Conservation (phyloP, 805 yeast species). For the Dipodascus geniculatus region DNA sequence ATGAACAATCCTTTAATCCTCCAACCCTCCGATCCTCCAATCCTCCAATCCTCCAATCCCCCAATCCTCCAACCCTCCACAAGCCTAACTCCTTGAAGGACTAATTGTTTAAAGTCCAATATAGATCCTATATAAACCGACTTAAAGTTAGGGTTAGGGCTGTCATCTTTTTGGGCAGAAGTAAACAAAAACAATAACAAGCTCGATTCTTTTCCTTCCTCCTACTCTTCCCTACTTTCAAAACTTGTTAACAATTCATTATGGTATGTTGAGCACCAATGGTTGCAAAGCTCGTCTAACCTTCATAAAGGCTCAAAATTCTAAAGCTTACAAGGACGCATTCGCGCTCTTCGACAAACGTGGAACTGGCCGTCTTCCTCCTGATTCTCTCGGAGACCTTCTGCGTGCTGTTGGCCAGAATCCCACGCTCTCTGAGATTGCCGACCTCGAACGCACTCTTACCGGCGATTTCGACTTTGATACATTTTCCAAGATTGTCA, state of each 20-base stretch:
- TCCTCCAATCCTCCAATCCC: too few species aligned
- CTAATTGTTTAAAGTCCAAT: too few species aligned
- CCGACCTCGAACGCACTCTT: conserved; percentile 38
- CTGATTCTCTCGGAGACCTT: conserved; percentile 79
- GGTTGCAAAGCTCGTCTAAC: too few species aligned
- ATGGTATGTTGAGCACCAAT: too few species aligned
- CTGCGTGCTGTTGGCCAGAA: conserved; percentile 96
- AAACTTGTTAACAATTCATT: background rate
- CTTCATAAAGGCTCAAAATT: conserved; percentile 13
- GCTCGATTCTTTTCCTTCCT: background rate
- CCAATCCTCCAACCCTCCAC: too few species aligned
- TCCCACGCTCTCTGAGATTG: conserved; percentile 86
- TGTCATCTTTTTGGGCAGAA: background rate
- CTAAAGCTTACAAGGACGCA: conserved; percentile 68
- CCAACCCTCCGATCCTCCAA: too few species aligned
- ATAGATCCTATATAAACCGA: too few species aligned
- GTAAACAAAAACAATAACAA: background rate
- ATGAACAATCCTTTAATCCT: too few species aligned
- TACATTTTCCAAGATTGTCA: conserved; percentile 61
- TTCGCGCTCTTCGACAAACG: conserved; percentile 94
- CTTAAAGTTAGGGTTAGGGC: background rate
- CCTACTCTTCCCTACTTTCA: background rate
- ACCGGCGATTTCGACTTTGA: conserved; percentile 48
- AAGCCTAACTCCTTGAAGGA: too few species aligned
- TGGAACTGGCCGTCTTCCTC: conserved; percentile 84